These are phyloP conservation scores for Pascua guehoae DNA, from an alignment of 1,284 basidiomycete genomes.

Conservation along the genomic window DNA sequence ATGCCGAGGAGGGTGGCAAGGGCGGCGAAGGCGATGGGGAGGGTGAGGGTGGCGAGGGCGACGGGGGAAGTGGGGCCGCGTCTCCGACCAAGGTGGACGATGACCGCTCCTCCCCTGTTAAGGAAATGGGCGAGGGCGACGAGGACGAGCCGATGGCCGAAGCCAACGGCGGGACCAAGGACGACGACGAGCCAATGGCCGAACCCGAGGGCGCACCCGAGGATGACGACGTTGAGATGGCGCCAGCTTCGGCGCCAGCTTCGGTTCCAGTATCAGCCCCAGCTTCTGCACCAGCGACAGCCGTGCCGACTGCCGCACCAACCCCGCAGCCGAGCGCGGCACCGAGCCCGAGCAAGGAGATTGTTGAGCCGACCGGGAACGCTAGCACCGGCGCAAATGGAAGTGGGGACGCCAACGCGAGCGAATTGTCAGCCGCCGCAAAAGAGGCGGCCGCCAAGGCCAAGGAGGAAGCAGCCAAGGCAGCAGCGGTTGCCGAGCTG, in stretches of 20 bases:
- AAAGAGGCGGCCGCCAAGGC: neutral
- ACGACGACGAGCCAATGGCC: neutral
- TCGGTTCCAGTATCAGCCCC: slow-evolving; percentile 8
- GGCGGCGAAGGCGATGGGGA: neutral
- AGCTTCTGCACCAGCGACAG: neutral
- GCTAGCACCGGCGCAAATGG: no score
- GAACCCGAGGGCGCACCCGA: neutral
- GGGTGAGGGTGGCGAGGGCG: neutral
- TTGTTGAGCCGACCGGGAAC: no score
- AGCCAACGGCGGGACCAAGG: neutral
- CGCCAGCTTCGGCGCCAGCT: slow-evolving; percentile 1
- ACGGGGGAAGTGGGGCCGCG: neutral
- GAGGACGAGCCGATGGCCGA: no score
- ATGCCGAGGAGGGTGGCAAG: neutral
- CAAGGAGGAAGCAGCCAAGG: slow-evolving; percentile 7
- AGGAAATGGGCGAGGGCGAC: no score
- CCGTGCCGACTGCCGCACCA: slow-evolving; percentile 4
- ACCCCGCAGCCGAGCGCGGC: neutral
- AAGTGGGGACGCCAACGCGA: no score
- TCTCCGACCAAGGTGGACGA: no score
- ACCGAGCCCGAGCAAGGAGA: no score
- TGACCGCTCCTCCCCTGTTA: no score
- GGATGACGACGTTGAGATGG: slow-evolving; percentile 19
- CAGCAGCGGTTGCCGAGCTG: slow-evolving; percentile 10
- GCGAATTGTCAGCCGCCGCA: no score